Conservation (phyloP, 129 eudicot genomes). For the Flaveria sonorensis region DNA sequence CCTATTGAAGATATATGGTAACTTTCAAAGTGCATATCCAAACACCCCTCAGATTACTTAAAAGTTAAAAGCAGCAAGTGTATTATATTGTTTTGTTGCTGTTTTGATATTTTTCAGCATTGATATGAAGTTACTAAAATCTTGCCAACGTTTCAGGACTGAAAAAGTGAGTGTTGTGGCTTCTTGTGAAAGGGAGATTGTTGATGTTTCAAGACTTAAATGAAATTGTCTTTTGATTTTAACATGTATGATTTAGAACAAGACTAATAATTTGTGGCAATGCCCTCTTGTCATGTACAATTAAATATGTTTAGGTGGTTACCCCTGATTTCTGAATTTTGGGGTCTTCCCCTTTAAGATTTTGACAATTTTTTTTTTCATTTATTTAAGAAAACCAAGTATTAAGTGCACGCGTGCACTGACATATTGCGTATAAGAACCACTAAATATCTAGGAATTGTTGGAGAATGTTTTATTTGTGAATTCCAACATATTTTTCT, state of each 20-base stretch:
- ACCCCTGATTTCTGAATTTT: no score
- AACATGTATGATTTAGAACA: conserved; percentile 8
- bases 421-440: no score
- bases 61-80: neutral
- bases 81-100: neutral
- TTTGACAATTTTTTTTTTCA: no score
- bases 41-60: neutral
- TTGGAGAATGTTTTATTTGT: no score
- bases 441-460: no score
- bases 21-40: neutral
- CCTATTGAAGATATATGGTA: neutral
- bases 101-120: neutral
- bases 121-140: neutral
- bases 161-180: neutral
- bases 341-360: no score
- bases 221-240: conserved; percentile 4
- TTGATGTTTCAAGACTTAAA: neutral
- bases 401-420: no score
- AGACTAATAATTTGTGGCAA: conserved; percentile 9
- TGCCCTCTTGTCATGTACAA: neutral
- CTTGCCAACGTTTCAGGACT: neutral
- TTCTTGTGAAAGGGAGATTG: conserved; percentile 14
- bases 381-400: no score
- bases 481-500: no score
- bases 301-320: neutral